These are phyloP conservation scores for Septoria petroselini DNA, from an alignment of 2,329 filamentous ascomycete genomes.

Conservation along the genomic window DNA sequence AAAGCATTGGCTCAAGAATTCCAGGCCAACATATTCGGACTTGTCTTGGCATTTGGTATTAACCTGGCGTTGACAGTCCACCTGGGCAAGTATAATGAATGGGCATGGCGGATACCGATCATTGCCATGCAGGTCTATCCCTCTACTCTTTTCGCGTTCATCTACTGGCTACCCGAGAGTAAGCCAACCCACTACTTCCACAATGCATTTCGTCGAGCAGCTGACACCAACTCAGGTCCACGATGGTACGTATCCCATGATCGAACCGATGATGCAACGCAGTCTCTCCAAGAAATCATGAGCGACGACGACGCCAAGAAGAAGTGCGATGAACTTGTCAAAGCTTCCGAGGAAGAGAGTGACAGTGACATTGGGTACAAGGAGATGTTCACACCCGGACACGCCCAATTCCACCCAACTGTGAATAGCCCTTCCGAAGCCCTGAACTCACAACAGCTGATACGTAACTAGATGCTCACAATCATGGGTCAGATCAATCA, in stretches of 20 bases:
- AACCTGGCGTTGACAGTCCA: constrained; percentile 55
- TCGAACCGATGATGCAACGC: constrained; percentile 50
- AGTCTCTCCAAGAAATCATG: constrained; percentile 50
- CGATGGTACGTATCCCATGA: constrained; percentile 57
- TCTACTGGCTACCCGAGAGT: constrained; percentile 54
- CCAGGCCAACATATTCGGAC: constrained; percentile 61
- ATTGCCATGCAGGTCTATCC: constrained; percentile 61
- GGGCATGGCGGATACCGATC: constrained; percentile 62
- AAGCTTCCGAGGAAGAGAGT: constrained; percentile 51
- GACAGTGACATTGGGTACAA: constrained; percentile 49
- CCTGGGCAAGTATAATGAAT: constrained; percentile 56
- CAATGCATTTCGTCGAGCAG: too few relatives aligned
- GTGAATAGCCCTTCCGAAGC: not conserved
- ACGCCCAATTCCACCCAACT: constrained; percentile 59
- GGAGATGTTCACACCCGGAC: constrained; percentile 57
- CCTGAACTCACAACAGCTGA: not conserved
- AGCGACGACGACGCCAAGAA: constrained; percentile 50
- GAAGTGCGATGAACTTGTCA: constrained; percentile 51
- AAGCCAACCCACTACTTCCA: not conserved
- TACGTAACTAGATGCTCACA: constrained; percentile 46
- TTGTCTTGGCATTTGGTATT: constrained; percentile 60
- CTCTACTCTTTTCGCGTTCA: constrained; percentile 52
- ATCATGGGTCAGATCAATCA: constrained; percentile 64
- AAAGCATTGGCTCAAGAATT: constrained; percentile 62
- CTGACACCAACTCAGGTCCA: constrained; percentile 37